phyloP scores from a whole-genome alignment of 257 asterid species.

The Vinca minor region DNA sequence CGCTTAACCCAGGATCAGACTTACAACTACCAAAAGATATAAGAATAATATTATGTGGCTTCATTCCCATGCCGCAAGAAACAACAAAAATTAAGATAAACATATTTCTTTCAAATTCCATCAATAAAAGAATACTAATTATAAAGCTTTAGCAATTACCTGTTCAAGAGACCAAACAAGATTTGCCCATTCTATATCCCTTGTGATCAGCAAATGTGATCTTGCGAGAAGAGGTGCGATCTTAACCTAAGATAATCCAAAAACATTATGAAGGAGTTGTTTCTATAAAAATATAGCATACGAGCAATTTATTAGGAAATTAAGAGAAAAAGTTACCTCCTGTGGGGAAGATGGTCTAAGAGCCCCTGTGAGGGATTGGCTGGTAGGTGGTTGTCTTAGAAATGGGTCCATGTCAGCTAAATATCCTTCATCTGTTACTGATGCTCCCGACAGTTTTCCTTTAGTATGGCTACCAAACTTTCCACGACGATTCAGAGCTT shows the following conservation, averaged over 20 bases:
- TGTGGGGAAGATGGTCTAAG: slow-evolving; percentile 63
- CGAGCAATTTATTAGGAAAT: background rate
- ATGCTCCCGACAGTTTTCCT: slow-evolving; percentile 34
- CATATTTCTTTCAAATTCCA: background rate
- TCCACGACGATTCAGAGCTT: slow-evolving; percentile 24
- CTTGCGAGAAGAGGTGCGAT: slow-evolving; percentile 95
- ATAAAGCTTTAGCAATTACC: slow-evolving; percentile 35
- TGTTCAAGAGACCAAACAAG: slow-evolving; percentile 91
- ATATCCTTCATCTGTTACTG: slow-evolving; percentile 29
- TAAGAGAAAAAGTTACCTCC: slow-evolving; percentile 50
- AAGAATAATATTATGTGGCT: background rate
- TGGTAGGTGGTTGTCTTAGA: slow-evolving; percentile 64
- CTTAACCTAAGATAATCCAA: slow-evolving; percentile 43
- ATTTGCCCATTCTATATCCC: slow-evolving; percentile 99
- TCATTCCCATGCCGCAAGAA: background rate
- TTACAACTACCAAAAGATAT: background rate
- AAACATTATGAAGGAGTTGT: background rate
- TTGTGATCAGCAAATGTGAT: slow-evolving; percentile 88
- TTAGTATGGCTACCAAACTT: slow-evolving; percentile 20
- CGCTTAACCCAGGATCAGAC: background rate
- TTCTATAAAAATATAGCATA: background rate
- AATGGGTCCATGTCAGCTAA: slow-evolving; percentile 31
- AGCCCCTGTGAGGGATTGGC: slow-evolving; percentile 72
- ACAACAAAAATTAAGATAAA: background rate
- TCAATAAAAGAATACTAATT: slow-evolving; percentile 9